These are phyloP conservation scores for Coniochaeta ligniaria DNA, from an alignment of 2,329 filamentous ascomycete genomes.

Conservation along the genomic window DNA sequence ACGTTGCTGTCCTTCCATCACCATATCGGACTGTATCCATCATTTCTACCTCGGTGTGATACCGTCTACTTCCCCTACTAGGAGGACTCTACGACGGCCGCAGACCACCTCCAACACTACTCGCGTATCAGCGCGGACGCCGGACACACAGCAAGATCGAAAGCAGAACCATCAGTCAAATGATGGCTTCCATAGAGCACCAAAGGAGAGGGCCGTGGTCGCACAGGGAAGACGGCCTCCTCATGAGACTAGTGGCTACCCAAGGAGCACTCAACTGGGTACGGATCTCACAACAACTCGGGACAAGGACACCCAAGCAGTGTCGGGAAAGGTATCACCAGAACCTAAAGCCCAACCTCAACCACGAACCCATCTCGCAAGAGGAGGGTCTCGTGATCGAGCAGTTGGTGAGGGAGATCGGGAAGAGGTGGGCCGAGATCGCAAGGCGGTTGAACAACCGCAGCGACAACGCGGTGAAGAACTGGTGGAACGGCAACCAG, in stretches of 20 bases:
- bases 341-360: constrained; percentile 73
- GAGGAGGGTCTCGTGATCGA: constrained; percentile 71
- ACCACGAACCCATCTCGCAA: constrained; percentile 64
- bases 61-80: not conserved
- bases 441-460: constrained; percentile 73
- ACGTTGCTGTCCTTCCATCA: not conserved
- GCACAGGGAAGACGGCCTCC: constrained; percentile 59
- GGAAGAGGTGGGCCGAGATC: constrained; percentile 91
- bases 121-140: not conserved
- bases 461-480: constrained; percentile 94
- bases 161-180: not conserved
- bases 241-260: constrained; percentile 58
- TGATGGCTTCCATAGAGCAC: constrained; percentile 2
- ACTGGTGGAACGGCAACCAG: constrained; percentile 95
- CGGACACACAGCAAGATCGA: not conserved
- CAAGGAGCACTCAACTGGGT: constrained; percentile 83
- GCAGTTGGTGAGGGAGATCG: constrained; percentile 65
- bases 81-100: not conserved
- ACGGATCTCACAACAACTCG: constrained; percentile 68
- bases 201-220: constrained; percentile 62
- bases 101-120: not conserved
- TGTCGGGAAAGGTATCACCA: constrained; percentile 93
- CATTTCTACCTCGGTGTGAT: not conserved
- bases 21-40: not conserved
- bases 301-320: constrained; percentile 81